A percentile compares a stretch with the other conserved stretches of the same genome.
Evolutionary conservation across 352 stramenopile genomes (phyloP).

Genomic region (Stramenopiles sp.): DNA sequence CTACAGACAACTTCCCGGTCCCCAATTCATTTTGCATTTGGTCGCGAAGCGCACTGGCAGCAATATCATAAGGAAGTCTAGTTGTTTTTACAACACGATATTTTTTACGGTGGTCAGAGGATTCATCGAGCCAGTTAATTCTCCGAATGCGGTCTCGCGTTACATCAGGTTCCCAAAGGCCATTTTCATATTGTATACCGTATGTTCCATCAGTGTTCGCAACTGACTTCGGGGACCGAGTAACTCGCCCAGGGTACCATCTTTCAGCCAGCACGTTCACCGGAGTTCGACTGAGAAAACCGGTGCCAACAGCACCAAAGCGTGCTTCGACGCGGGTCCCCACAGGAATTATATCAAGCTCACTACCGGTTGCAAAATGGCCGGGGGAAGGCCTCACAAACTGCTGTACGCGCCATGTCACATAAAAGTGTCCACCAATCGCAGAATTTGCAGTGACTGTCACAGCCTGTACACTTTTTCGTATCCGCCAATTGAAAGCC

Average conservation of each 20-base stretch:
- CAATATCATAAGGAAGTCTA: not conserved
- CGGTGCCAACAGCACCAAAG: not conserved
- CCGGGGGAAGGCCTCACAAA: not conserved
- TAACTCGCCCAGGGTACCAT: not conserved
- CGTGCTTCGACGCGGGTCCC: not conserved
- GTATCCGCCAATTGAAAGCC: not conserved
- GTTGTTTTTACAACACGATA: not conserved
- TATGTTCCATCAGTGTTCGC: not conserved
- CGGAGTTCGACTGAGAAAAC: not conserved
- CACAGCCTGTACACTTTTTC: not conserved
- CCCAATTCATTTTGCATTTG: slow-evolving; percentile 41
- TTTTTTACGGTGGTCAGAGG: not conserved
- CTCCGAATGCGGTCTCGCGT: not conserved
- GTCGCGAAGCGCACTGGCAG: not conserved
- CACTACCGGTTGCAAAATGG: not conserved
- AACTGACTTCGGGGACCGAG: not conserved
- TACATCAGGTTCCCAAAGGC: not conserved
- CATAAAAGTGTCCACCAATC: not conserved
- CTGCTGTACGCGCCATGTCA: not conserved
- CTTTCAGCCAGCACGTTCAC: not conserved
- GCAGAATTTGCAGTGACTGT: not conserved
- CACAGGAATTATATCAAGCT: not conserved
- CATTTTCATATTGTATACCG: not conserved
- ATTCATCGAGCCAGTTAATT: not conserved
- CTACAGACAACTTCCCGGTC: slow-evolving; percentile 43